Conservation (phyloP, 192 early-diverging fungal genomes). For the Linnemannia elongata region DNA sequence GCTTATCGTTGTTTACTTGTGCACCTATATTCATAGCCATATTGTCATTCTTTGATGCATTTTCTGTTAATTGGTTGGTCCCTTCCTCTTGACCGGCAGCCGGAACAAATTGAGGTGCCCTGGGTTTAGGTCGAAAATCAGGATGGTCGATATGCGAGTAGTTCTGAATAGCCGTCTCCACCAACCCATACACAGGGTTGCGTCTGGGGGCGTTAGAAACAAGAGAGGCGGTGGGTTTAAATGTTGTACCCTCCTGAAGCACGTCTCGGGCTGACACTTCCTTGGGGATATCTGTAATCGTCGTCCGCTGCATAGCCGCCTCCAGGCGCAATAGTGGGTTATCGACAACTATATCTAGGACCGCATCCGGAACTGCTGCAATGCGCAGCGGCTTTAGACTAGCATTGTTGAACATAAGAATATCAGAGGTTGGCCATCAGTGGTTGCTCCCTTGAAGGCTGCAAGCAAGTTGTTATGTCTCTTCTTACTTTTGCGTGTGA, state of each 20-base stretch:
- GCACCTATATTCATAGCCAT: neutral
- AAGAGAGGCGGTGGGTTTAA: neutral
- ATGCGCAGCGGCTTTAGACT: neutral
- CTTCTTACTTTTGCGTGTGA: no score
- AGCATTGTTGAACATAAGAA: neutral
- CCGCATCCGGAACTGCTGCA: neutral
- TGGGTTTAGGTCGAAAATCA: neutral
- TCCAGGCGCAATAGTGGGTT: neutral
- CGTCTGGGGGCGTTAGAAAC: neutral
- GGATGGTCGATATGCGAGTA: neutral
- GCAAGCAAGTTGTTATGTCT: no score
- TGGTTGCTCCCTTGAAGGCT: no score
- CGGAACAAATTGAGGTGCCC: neutral
- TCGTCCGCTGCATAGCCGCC: neutral
- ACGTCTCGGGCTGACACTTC: no score
- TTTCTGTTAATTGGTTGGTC: no score
- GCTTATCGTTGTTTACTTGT: neutral
- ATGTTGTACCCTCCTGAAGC: no score
- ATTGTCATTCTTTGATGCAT: no score
- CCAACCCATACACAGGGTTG: neutral
- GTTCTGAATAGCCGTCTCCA: neutral
- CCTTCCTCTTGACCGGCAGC: no score
- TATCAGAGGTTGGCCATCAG: no score
- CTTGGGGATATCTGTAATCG: neutral
- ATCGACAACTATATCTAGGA: neutral